Percentiles rank a stretch among this genome's conserved stretches.
Conservation (phyloP, 352 stramenopile species). For the Pythium oligandrum region DNA sequence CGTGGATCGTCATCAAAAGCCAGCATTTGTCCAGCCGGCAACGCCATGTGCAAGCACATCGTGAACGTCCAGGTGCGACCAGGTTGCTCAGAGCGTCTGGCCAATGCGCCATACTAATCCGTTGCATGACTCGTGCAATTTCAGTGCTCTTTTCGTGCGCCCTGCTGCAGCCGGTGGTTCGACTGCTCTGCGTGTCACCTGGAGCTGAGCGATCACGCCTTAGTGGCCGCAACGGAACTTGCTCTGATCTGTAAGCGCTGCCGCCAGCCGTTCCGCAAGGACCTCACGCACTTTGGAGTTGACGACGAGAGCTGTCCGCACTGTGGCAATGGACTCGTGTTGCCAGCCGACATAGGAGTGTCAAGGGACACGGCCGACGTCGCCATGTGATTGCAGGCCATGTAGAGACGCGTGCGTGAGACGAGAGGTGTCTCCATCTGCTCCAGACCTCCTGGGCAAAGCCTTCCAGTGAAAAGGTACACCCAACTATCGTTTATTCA, state of each 20-base stretch:
- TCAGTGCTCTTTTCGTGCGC: conserved; percentile 58
- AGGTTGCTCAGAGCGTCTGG: background rate
- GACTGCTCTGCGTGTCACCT: conserved; percentile 77
- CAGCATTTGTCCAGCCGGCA: too few species aligned
- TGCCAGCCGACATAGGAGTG: conserved; percentile 13
- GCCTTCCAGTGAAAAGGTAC: too few species aligned
- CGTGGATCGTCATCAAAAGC: too few species aligned
- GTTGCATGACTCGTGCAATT: background rate
- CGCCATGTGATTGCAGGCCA: too few species aligned
- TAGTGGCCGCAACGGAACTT: conserved; percentile 38
- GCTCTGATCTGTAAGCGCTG: conserved; percentile 69
- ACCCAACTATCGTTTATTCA: too few species aligned
- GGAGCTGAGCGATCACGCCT: conserved; percentile 51
- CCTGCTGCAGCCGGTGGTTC: conserved; percentile 75
- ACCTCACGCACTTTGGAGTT: conserved; percentile 38
- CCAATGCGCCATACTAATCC: too few species aligned
- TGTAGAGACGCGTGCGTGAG: too few species aligned
- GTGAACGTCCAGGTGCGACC: conserved; percentile 28
- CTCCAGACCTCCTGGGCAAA: too few species aligned
- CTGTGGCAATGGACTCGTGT: conserved; percentile 42
- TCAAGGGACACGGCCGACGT: background rate
- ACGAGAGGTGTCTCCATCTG: too few species aligned
- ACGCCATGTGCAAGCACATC: conserved; percentile 47
- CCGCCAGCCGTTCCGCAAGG: conserved; percentile 58
- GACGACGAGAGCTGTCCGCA: conserved; percentile 65